Evolutionary conservation across 179 eudicot species (phyloP).

Genomic region (Silene vulgaris): DNA sequence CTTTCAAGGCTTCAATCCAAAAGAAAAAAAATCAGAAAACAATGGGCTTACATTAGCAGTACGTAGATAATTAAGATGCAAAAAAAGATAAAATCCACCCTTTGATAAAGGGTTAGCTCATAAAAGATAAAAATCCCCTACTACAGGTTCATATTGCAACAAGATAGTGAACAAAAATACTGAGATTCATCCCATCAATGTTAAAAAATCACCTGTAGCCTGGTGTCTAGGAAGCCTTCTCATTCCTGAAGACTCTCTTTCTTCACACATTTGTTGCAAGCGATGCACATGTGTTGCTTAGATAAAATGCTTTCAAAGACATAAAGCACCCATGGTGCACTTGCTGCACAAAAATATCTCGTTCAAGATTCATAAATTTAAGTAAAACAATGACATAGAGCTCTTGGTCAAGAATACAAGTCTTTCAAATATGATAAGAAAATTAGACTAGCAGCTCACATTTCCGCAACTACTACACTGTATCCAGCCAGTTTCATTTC

Average conservation of each 20-base stretch:
- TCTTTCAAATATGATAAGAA: background rate
- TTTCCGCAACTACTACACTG: constrained; percentile 20
- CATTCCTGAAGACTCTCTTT: constrained; percentile 17
- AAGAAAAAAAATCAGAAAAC: too few species aligned
- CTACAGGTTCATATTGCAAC: too few species aligned
- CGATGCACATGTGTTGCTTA: background rate
- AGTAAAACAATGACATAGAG: background rate
- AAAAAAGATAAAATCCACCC: too few species aligned
- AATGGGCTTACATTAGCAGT: too few species aligned
- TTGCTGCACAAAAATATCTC: constrained; percentile 16
- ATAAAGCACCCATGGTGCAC: constrained; percentile 29
- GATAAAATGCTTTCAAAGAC: constrained; percentile 16
- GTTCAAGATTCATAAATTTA: background rate
- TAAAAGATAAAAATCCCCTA: too few species aligned
- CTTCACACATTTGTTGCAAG: constrained; percentile 22
- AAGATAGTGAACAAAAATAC: too few species aligned
- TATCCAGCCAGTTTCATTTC: constrained; percentile 23
- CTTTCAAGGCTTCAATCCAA: too few species aligned
- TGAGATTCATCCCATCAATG: too few species aligned
- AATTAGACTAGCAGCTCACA: constrained; percentile 12
- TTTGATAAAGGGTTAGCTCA: too few species aligned
- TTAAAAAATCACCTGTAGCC: too few species aligned
- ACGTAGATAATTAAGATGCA: too few species aligned
- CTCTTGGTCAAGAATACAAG: background rate
- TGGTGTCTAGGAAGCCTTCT: background rate